Evolutionary conservation across 1,284 basidiomycete genomes (phyloP), one percentile per base, ranked within the genome.

Genomic region (Pulveroboletus ridleyi): DNA sequence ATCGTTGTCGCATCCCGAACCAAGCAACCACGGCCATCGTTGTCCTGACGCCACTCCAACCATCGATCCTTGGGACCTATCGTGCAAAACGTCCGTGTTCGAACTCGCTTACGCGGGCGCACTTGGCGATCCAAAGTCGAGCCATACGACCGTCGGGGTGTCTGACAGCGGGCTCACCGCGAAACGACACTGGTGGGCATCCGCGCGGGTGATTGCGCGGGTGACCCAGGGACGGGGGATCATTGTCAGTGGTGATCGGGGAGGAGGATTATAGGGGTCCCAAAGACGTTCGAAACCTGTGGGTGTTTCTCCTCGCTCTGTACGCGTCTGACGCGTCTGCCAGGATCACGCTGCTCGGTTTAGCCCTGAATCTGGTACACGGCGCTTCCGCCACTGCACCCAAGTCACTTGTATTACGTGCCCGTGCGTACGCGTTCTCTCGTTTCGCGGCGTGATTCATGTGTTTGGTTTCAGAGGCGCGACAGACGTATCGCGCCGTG

Each of bases 131-230:
- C 81, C 81, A 10, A 88, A 88, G 55, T 66, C 79, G 0, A 69
- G 78, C 18, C 72, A 85, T 22, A 66, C 74, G 6, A 77, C 85
- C 44, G 80, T 84, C 8, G 83, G 84, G 6, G 84, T 79, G 2
- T 84, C 83, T 7, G 85, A 87, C 62, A 83, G 81, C 41, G 86
- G 85, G 0, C 74, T 82, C 5, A 77, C 76, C 13, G 83, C 84
- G 22, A 90, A 92, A 75, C 78, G 90, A 57, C 92, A 94, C 65
- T 95, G 92, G 93, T 95, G 93, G 90, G 89, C 90, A 0, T 83
- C 86, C 0, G 86, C 91, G 22, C 80, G 89, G 46, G 93, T 95
- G 73, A 79, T 95, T 6, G 82, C 86, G 18, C 82, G 92, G 2
- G 91, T 92, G 2, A 90, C 91, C 14, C 92, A 92, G 69, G 92